A percentile compares a stretch with the other conserved stretches of the same genome.
Conservation (phyloP, 805 yeast species). For the Saccharomycopsis fibuligera region DNA sequence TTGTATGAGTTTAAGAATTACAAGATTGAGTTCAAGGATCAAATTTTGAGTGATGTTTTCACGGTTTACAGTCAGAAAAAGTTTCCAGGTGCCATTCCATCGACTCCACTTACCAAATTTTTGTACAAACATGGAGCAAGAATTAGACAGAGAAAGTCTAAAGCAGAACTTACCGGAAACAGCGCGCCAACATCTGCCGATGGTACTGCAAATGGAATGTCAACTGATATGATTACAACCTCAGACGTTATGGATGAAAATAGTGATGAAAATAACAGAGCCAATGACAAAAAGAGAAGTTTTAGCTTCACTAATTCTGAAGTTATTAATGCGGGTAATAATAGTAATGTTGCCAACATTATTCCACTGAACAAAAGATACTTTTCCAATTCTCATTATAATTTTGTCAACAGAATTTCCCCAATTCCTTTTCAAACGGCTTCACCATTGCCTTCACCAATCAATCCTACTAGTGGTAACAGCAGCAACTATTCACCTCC, state of each 20-base stretch:
- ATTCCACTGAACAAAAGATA: background rate
- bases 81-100: slow-evolving; percentile 28
- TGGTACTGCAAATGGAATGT: background rate
- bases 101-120: slow-evolving; percentile 27
- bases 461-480: background rate
- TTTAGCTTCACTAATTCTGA: background rate
- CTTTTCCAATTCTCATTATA: background rate
- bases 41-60: slow-evolving; percentile 22
- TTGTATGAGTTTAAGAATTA: slow-evolving; percentile 27
- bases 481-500: background rate
- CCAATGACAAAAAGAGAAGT: slow-evolving; percentile 2
- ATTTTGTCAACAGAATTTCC: background rate
- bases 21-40: slow-evolving; percentile 23
- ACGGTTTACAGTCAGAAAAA: slow-evolving; percentile 29
- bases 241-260: background rate
- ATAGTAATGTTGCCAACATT: background rate
- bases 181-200: background rate
- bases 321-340: too few species aligned
- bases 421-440: background rate
- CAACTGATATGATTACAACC: background rate
- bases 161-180: slow-evolving; percentile 13
- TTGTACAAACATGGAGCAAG: slow-evolving; percentile 29
- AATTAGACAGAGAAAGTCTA: slow-evolving; percentile 27
- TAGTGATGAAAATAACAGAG: background rate
- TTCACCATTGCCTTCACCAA: background rate